These are phyloP conservation scores for Nothophaeocryptopus gaeumannii DNA, from an alignment of 2,329 filamentous ascomycete species.

Conservation along the genomic window DNA sequence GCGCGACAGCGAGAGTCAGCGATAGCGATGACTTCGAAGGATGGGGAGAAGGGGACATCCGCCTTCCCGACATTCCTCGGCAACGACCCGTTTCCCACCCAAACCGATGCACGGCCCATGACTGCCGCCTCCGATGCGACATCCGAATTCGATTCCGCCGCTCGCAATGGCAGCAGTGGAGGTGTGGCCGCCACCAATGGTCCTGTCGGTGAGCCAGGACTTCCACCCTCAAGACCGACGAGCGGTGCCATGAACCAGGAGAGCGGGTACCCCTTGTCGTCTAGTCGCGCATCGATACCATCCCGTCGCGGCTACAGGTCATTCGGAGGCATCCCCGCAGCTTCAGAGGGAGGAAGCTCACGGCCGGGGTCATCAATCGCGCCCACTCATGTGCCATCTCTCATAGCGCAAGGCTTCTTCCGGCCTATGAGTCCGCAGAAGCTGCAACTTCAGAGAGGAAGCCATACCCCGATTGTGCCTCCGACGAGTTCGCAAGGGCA, in stretches of 20 bases:
- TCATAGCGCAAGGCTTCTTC: slow-evolving; percentile 90
- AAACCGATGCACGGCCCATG: slow-evolving; percentile 6
- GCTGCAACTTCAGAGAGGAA: slow-evolving; percentile 81
- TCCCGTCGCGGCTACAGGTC: slow-evolving; percentile 15
- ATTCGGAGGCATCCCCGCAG: slow-evolving; percentile 1
- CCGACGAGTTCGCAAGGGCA: slow-evolving; percentile 17
- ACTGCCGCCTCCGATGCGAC: slow-evolving; percentile 20
- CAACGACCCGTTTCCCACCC: slow-evolving; percentile 21
- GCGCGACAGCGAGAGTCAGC: neutral
- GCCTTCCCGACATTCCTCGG: slow-evolving; percentile 31
- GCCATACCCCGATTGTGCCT: slow-evolving; percentile 29
- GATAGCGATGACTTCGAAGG: neutral
- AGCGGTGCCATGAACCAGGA: slow-evolving; percentile 12
- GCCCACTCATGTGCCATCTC: slow-evolving; percentile 81
- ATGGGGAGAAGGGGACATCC: neutral
- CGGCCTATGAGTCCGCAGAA: slow-evolving; percentile 95
- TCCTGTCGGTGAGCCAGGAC: slow-evolving; percentile 47
- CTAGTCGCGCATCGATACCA: slow-evolving; percentile 15
- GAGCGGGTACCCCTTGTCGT: slow-evolving; percentile 8
- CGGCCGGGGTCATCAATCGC: slow-evolving; percentile 57
- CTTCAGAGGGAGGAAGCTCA: slow-evolving; percentile 16
- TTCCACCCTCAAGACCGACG: slow-evolving; percentile 47
- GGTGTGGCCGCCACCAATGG: slow-evolving; percentile 40
- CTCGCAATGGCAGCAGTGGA: slow-evolving; percentile 8
- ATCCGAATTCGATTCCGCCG: slow-evolving; percentile 20